Evolutionary conservation across 495 filamentous ascomycete species (phyloP), one percentile per base, ranked within the genome.

Genomic region (Penicillium arizonense): DNA sequence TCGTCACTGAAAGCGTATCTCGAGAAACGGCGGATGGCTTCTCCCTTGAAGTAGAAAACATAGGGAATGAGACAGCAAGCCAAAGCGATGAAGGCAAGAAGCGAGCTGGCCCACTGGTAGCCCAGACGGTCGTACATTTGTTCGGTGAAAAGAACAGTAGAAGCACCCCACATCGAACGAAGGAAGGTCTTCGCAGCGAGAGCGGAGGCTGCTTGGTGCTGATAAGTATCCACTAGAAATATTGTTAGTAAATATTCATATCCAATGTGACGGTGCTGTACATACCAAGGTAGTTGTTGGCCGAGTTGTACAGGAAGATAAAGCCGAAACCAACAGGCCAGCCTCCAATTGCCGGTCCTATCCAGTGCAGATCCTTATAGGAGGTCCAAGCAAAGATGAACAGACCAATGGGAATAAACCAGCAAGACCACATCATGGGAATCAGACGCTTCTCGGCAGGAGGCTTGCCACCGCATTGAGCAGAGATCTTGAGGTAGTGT

Each of bases 321-420:
- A 94, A 90, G 21, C 89, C 89, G 64, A 92, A 91, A 6, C 88
- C 89, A 47, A 92, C 81, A 7, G 88, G 86, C 58, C 86, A 84
- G 33, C 89, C 89, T 21, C 83, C 89, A 11, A 94, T 74, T 2
- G 77, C 75, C 3, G 88, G 87, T 0, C 87, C 89, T 42, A 84
- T 75, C 88, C 88, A 92, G 58, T 69, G 77, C 2, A 92, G 58
- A 0, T 48, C 48, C 5, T 80, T 75, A 65, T 87, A 91, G 0
- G 85, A 89, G 2, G 86, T 82, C 89, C 89, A 92, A 32, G 87
- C 89, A 68, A 93, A 93, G 65, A 92, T 88, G 69, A 93, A 91
- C 5, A 91, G 72, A 11, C 87, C 87, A 41, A 88, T 73, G 0
- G 88, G 87, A 58, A 92, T 82, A 56, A 81, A 78, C 87, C 88